Evolutionary conservation across 2,329 filamentous ascomycete genomes (phyloP).

Genomic region (Paecilomyces variotii): DNA sequence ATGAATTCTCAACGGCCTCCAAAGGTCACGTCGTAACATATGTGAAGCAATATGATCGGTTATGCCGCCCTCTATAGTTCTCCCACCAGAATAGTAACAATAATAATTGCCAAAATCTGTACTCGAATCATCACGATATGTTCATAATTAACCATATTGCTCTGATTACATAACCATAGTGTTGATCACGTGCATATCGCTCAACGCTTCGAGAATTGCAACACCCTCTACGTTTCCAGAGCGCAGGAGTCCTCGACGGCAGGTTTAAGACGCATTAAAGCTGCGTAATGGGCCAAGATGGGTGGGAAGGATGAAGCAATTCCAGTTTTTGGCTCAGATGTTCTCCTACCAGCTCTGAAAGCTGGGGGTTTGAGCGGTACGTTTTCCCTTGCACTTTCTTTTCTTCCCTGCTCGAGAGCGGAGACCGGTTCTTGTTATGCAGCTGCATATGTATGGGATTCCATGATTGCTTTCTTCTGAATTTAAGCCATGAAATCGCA

Average conservation of each 20-base stretch:
- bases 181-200: no score
- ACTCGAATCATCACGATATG: no score
- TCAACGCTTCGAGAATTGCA: background rate
- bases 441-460: background rate
- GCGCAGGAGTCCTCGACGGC: background rate
- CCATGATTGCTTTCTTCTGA: background rate
- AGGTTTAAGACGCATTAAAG: background rate
- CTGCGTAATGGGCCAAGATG: constrained; percentile 16
- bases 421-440: background rate
- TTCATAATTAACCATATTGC: no score
- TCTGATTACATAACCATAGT: no score
- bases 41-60: no score
- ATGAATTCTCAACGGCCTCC: background rate
- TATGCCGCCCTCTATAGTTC: no score
- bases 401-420: background rate
- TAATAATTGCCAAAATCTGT: no score
- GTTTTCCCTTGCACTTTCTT: constrained; percentile 15
- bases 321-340: constrained; percentile 10
- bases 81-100: no score
- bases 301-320: constrained; percentile 11
- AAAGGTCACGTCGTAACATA: no score
- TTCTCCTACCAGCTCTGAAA: constrained; percentile 41
- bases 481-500: background rate
- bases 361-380: constrained; percentile 54
- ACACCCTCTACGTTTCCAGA: background rate